phyloP scores from a whole-genome alignment of 2,329 filamentous ascomycete species.

The Sporothrix sp. region DNA sequence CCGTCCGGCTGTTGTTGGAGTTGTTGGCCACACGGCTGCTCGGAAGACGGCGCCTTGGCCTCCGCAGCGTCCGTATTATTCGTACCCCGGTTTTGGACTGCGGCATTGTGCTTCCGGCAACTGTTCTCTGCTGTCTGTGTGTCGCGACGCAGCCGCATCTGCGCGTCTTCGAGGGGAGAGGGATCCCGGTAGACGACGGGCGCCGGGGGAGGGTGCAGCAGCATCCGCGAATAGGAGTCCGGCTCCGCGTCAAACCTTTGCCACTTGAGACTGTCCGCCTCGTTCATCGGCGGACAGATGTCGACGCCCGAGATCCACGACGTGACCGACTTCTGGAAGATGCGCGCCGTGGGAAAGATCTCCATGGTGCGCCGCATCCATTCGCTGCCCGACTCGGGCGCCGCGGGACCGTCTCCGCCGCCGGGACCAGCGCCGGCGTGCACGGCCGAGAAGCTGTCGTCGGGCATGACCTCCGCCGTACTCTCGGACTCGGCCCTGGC shows the following conservation, averaged over 20 bases:
- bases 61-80: too few relatives aligned
- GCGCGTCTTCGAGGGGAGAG: neutral
- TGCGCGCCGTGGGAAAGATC: neutral
- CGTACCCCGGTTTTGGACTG: too few relatives aligned
- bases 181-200: neutral
- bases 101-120: neutral
- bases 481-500: too few relatives aligned
- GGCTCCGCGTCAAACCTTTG: neutral
- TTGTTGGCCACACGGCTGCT: too few relatives aligned
- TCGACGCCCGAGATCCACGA: neutral
- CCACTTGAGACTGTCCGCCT: neutral
- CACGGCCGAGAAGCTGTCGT: neutral
- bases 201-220: neutral
- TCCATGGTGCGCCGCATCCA: neutral
- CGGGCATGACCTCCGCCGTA: neutral
- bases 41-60: too few relatives aligned
- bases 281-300: neutral
- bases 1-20: too few relatives aligned
- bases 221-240: neutral
- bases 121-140: conserved; percentile 4
- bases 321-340: neutral
- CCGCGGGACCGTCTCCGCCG: neutral
- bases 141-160: neutral
- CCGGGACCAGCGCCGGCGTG: too few relatives aligned
- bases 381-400: neutral